Percentiles rank a stretch among this genome's conserved stretches.
phyloP scores from a whole-genome alignment of 2,329 filamentous ascomycete species.

The Penicillium occitanis region DNA sequence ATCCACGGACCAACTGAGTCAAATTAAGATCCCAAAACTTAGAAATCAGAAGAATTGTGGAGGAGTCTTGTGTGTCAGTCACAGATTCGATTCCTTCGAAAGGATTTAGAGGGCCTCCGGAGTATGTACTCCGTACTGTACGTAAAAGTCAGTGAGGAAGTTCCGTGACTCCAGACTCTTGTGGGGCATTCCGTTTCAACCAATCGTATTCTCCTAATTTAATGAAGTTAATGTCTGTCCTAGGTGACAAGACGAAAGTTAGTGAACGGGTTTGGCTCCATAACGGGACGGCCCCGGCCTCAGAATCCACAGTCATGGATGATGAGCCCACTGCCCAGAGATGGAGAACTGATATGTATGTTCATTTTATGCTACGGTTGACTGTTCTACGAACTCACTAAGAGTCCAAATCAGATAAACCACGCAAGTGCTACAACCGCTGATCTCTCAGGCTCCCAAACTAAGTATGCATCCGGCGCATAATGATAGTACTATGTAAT shows the following conservation, averaged over 20 bases:
- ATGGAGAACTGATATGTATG: neutral
- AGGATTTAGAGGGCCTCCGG: neutral
- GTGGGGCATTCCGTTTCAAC: neutral
- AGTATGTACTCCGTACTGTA: neutral
- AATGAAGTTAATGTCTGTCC: neutral
- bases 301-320: neutral
- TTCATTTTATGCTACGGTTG: neutral
- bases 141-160: neutral
- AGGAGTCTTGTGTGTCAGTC: neutral
- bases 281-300: slow-evolving; percentile 1
- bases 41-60: neutral
- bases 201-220: neutral
- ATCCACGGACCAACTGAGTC: neutral
- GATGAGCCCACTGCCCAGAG: neutral
- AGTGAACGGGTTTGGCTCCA: slow-evolving; percentile 1
- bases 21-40: neutral
- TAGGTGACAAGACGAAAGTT: neutral
- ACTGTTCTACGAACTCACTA: neutral
- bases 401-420: neutral
- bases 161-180: neutral
- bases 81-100: neutral
- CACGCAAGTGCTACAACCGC: neutral
- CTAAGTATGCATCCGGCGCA: neutral
- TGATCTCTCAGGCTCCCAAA: neutral
- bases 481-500: neutral